Percentiles rank a stretch among this genome's conserved stretches.
phyloP scores from a whole-genome alignment of 805 yeast species.

The Barnettozyma salicaria region DNA sequence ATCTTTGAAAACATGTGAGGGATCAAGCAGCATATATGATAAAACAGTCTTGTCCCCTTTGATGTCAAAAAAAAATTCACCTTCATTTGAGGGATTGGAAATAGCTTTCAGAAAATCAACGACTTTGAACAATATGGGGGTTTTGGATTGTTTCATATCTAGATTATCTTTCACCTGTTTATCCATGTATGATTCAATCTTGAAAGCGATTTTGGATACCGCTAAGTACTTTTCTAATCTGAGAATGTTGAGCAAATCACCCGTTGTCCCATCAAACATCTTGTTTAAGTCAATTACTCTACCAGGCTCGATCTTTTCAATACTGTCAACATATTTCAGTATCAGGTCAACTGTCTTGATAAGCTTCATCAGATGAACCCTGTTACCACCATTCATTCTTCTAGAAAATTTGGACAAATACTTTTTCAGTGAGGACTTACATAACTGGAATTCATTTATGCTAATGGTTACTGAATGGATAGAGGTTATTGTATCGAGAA shows the following conservation, averaged over 20 bases:
- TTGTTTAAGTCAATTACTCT: slow-evolving; percentile 43
- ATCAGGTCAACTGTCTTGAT: slow-evolving; percentile 50
- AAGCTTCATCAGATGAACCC: slow-evolving; percentile 61
- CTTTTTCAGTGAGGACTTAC: slow-evolving; percentile 42
- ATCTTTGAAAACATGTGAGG: slow-evolving; percentile 61
- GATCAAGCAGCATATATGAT: slow-evolving; percentile 73
- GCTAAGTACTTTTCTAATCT: slow-evolving; percentile 58
- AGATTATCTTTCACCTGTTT: slow-evolving; percentile 14
- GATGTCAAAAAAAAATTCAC: slow-evolving; percentile 64
- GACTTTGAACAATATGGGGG: slow-evolving; percentile 60
- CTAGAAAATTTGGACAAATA: slow-evolving; percentile 59
- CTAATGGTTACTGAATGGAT: slow-evolving; percentile 61
- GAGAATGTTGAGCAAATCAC: slow-evolving; percentile 66
- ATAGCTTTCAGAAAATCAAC: slow-evolving; percentile 58
- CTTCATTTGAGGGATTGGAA: slow-evolving; percentile 73
- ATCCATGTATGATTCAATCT: slow-evolving; percentile 67
- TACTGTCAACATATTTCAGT: slow-evolving; percentile 38
- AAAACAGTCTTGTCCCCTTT: slow-evolving; percentile 30
- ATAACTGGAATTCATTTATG: slow-evolving; percentile 37
- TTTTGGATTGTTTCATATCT: slow-evolving; percentile 4
- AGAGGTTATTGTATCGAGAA: slow-evolving; percentile 68
- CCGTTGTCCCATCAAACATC: slow-evolving; percentile 52
- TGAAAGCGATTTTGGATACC: slow-evolving; percentile 73
- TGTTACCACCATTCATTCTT: slow-evolving; percentile 63
- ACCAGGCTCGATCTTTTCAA: slow-evolving; percentile 42